Evolutionary conservation across 192 early-diverging fungal species (phyloP).

Genomic region (Mortierella claussenii): DNA sequence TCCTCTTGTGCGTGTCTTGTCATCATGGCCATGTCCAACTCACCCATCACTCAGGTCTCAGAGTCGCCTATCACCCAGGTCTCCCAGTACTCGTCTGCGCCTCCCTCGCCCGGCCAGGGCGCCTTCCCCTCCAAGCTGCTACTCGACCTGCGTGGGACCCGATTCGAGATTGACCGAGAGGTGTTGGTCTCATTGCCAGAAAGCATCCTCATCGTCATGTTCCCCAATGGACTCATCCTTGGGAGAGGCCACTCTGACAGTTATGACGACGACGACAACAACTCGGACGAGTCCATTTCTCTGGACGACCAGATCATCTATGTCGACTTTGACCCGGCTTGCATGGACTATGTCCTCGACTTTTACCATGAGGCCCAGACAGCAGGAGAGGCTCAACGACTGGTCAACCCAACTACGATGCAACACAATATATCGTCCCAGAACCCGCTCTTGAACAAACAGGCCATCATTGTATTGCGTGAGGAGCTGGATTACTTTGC

Average conservation of each 20-base stretch:
- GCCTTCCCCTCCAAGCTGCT: conserved; percentile 61
- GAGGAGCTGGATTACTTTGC: conserved; percentile 87
- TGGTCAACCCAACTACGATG: conserved; percentile 19
- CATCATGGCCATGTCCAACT: too few relatives aligned
- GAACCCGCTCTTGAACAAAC: conserved; percentile 63
- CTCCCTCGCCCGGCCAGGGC: conserved; percentile 35
- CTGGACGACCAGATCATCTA: conserved; percentile 62
- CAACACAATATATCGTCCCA: conserved; percentile 44
- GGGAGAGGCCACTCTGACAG: conserved; percentile 33
- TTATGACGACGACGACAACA: conserved; percentile 54
- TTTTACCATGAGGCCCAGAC: conserved; percentile 60
- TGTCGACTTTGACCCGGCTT: conserved; percentile 66
- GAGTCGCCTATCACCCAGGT: conserved; percentile 67
- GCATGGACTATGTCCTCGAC: conserved; percentile 63
- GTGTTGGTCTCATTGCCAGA: conserved; percentile 67
- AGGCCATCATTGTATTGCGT: conserved; percentile 78
- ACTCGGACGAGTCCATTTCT: conserved; percentile 48
- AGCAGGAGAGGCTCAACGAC: conserved; percentile 39
- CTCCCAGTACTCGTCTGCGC: conserved; percentile 45
- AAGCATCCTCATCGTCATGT: conserved; percentile 70
- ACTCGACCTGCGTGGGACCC: conserved; percentile 66
- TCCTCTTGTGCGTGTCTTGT: background rate
- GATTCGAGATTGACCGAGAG: conserved; percentile 67
- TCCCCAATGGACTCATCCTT: conserved; percentile 67
- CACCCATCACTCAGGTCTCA: conserved; percentile 52